These are phyloP conservation scores for Pseudonectria buxi DNA, from an alignment of 2,329 filamentous ascomycete species.

Conservation along the genomic window DNA sequence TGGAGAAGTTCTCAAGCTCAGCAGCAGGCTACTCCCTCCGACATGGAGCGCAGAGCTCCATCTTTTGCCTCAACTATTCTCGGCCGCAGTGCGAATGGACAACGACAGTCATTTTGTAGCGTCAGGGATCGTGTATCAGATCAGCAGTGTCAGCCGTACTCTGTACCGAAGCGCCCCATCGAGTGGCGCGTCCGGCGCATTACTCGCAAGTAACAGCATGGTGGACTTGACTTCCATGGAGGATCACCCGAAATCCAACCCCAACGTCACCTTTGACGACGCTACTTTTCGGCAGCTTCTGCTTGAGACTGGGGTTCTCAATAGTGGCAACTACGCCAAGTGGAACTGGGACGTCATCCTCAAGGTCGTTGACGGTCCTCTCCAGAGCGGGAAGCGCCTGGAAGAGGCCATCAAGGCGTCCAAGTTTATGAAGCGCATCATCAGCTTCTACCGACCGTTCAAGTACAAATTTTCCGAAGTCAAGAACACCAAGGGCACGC, in stretches of 20 bases:
- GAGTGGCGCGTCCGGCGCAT: constrained; percentile 27
- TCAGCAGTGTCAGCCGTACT: constrained; percentile 93
- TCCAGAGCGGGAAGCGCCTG: constrained; percentile 83
- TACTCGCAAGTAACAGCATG: constrained; percentile 39
- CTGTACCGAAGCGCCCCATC: constrained; percentile 70
- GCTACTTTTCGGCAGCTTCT: constrained; percentile 57
- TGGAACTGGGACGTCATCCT: constrained; percentile 97
- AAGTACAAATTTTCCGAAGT: constrained; percentile 92
- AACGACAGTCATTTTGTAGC: constrained; percentile 70
- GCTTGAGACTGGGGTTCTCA: constrained; percentile 77
- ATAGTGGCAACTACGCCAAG: constrained; percentile 83
- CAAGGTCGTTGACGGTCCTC: constrained; percentile 83
- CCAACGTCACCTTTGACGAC: constrained; percentile 47
- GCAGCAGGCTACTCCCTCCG: constrained; percentile 75
- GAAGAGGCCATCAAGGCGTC: constrained; percentile 92
- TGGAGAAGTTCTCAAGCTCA: constrained; percentile 83
- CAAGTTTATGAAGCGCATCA: constrained; percentile 90
- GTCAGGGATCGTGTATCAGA: constrained; percentile 90
- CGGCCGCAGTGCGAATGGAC: constrained; percentile 65
- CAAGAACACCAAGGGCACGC: constrained; percentile 83
- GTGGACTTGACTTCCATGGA: constrained; percentile 46
- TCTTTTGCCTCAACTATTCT: constrained; percentile 78
- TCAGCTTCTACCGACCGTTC: constrained; percentile 94
- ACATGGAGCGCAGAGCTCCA: constrained; percentile 80
- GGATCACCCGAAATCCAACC: constrained; percentile 47